A percentile compares a stretch with the other conserved stretches of the same genome.
Evolutionary conservation across 2,329 filamentous ascomycete species (phyloP).

Genomic region (Lasiodiplodia theobromae): DNA sequence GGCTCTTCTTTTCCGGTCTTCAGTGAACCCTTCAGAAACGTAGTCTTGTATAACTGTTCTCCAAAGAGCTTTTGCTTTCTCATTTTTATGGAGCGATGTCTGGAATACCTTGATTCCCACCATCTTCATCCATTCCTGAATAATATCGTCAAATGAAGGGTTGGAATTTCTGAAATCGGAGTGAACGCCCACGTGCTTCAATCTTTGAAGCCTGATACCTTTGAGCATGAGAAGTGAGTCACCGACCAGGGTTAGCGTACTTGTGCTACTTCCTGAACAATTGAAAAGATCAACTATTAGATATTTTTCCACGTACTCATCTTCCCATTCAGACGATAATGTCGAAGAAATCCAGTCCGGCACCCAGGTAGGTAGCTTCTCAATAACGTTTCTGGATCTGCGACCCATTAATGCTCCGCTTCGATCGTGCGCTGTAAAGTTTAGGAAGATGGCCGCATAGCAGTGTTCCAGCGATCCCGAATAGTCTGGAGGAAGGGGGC

Average conservation of each 20-base stretch:
- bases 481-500: not conserved
- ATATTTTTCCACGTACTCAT: not conserved
- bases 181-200: too few relatives aligned
- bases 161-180: too few relatives aligned
- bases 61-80: not conserved
- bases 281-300: too few relatives aligned
- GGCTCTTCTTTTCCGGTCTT: not conserved
- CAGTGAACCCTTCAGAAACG: not conserved
- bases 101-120: not conserved
- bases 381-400: not conserved
- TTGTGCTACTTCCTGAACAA: not conserved
- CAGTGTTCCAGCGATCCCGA: not conserved
- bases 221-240: too few relatives aligned
- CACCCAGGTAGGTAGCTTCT: not conserved
- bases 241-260: too few relatives aligned
- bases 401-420: not conserved
- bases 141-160: not conserved
- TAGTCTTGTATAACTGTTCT: not conserved
- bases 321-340: not conserved
- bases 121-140: not conserved
- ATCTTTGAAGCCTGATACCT: too few relatives aligned
- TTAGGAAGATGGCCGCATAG: not conserved
- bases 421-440: fast-evolving
- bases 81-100: not conserved
- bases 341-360: not conserved